These are phyloP conservation scores for Barbatosphaeria neglecta DNA, from an alignment of 495 filamentous ascomycete species.

Conservation along the genomic window DNA sequence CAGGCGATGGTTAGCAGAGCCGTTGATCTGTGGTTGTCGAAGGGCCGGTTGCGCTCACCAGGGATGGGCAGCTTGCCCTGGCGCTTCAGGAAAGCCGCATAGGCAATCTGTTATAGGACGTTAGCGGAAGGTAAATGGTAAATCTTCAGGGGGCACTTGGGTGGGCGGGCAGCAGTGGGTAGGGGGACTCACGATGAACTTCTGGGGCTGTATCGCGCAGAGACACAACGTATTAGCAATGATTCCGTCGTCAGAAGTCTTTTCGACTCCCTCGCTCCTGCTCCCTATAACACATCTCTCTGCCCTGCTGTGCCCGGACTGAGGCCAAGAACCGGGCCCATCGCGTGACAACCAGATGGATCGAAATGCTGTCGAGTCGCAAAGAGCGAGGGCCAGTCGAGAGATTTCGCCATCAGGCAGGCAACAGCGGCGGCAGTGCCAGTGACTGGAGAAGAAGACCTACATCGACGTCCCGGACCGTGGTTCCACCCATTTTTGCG, in stretches of 20 bases:
- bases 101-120: conserved; percentile 44
- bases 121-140: no score
- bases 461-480: conserved; percentile 86
- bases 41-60: conserved; percentile 40
- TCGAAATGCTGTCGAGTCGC: conserved; percentile 8
- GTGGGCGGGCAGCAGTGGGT: neutral
- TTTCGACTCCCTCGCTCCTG: conserved; percentile 47
- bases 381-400: conserved; percentile 18
- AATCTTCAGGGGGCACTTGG: neutral
- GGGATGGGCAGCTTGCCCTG: conserved; percentile 97
- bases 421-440: no score
- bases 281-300: conserved; percentile 16
- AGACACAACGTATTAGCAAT: conserved; percentile 39
- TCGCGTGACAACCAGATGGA: conserved; percentile 12
- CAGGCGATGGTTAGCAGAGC: conserved; percentile 8
- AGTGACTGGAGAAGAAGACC: conserved; percentile 30
- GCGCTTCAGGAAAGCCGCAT: conserved; percentile 95
- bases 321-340: conserved; percentile 3
- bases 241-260: conserved; percentile 50
- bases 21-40: neutral
- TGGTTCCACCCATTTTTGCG: conserved; percentile 71
- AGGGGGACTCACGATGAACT: conserved; percentile 55
- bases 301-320: conserved; percentile 4
- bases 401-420: conserved; percentile 6
- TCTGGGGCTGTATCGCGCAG: conserved; percentile 55